These are phyloP conservation scores for Westerdykella aurantiaca DNA, from an alignment of 2,329 filamentous ascomycete species.

Conservation along the genomic window DNA sequence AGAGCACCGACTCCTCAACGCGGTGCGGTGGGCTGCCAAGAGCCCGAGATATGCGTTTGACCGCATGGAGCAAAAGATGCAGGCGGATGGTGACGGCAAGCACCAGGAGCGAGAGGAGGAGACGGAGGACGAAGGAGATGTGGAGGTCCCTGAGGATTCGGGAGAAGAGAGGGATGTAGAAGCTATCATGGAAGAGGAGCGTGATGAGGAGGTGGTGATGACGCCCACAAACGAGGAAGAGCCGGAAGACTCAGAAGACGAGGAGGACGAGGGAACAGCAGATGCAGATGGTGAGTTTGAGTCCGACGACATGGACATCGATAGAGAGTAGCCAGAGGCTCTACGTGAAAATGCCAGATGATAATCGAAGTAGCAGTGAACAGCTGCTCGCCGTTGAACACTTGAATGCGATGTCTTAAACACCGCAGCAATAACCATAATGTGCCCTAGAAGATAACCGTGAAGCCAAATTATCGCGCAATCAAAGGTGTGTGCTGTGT, in stretches of 20 bases:
- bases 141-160: slow-evolving; percentile 8
- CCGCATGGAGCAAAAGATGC: slow-evolving; percentile 16
- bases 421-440: too few relatives aligned
- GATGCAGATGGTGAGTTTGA: slow-evolving; percentile 17
- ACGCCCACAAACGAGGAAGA: slow-evolving; percentile 11
- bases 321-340: too few relatives aligned
- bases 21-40: slow-evolving; percentile 26
- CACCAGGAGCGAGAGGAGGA: slow-evolving; percentile 9
- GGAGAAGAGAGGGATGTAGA: slow-evolving; percentile 27
- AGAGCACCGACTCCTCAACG: slow-evolving; percentile 31
- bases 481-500: too few relatives aligned
- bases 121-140: not conserved
- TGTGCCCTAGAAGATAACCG: too few relatives aligned
- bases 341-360: too few relatives aligned
- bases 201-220: slow-evolving; percentile 4
- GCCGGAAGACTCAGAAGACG: slow-evolving; percentile 10
- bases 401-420: too few relatives aligned
- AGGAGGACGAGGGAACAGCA: slow-evolving; percentile 20
- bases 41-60: slow-evolving; percentile 33
- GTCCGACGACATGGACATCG: too few relatives aligned
- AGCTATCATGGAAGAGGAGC: slow-evolving; percentile 17
- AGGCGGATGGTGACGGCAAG: slow-evolving; percentile 3
- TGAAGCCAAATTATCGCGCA: too few relatives aligned
- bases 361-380: too few relatives aligned
- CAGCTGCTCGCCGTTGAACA: too few relatives aligned